Evolutionary conservation across 2,329 filamentous ascomycete species (phyloP).

Genomic region (Colletotrichum tamarilloi): DNA sequence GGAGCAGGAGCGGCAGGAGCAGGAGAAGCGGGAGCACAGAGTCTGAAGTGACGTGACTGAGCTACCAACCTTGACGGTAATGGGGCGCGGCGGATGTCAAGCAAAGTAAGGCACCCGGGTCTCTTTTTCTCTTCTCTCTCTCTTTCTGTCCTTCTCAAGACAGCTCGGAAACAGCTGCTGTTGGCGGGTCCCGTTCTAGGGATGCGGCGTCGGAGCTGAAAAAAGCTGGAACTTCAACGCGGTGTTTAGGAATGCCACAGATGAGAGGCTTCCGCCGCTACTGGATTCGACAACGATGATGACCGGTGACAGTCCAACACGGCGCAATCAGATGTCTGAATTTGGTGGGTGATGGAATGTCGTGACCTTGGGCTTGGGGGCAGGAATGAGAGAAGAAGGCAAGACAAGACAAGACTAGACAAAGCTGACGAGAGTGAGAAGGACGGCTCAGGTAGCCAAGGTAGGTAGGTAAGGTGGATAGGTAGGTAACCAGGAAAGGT

Average conservation of each 20-base stretch:
- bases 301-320: neutral
- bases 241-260: conserved; percentile 16
- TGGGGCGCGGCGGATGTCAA: neutral
- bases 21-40: neutral
- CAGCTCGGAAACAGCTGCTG: conserved; percentile 5
- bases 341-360: neutral
- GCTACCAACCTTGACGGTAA: neutral
- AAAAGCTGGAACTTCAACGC: conserved; percentile 11
- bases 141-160: neutral
- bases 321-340: neutral
- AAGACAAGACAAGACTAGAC: neutral
- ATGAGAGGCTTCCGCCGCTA: neutral
- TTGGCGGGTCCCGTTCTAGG: conserved; percentile 20
- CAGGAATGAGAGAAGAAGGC: conserved; percentile 1
- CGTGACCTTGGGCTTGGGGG: neutral
- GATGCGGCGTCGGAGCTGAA: conserved; percentile 36
- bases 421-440: neutral
- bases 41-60: neutral
- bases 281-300: neutral
- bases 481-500: neutral
- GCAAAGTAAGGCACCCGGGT: neutral
- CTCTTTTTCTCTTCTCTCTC: neutral
- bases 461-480: neutral
- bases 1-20: neutral
- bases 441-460: neutral